Percentiles rank a stretch among this genome's conserved stretches.
Conservation (phyloP, 2,329 filamentous ascomycete genomes). For the Diatrype stigma region DNA sequence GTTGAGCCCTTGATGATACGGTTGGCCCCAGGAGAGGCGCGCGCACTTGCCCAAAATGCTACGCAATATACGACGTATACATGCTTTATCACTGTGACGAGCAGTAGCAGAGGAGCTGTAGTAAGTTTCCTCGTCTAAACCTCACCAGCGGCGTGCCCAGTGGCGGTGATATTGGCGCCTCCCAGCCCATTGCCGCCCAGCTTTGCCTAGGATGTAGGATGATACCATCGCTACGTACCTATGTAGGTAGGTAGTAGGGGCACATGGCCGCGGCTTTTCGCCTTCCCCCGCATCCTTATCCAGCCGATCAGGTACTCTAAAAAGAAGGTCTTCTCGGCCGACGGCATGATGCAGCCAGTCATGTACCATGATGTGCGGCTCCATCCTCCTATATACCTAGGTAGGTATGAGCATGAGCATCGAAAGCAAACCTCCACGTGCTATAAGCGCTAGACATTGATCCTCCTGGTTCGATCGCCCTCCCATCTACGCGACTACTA, state of each 20-base stretch:
- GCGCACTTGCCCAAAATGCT: neutral
- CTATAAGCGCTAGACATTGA: neutral
- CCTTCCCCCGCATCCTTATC: neutral
- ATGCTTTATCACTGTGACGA: too few relatives aligned
- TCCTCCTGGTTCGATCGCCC: neutral
- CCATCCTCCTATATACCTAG: neutral
- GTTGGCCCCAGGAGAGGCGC: neutral
- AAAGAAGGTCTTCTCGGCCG: neutral
- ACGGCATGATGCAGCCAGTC: neutral
- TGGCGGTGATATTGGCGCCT: neutral
- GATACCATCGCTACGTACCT: neutral
- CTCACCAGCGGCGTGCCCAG: too few relatives aligned
- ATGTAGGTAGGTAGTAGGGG: too few relatives aligned
- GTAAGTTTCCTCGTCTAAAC: too few relatives aligned
- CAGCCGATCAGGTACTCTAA: neutral
- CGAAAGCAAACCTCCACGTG: neutral
- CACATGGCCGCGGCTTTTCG: neutral
- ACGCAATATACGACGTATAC: too few relatives aligned
- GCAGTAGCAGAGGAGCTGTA: too few relatives aligned
- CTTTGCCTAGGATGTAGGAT: neutral
- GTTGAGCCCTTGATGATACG: neutral
- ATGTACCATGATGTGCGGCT: neutral
- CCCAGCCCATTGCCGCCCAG: neutral
- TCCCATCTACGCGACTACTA: too few relatives aligned
- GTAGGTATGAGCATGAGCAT: neutral